Evolutionary conservation across 2,329 filamentous ascomycete genomes (phyloP), one percentile per base, ranked within the genome.

Genomic region (Fusarium hainanense): DNA sequence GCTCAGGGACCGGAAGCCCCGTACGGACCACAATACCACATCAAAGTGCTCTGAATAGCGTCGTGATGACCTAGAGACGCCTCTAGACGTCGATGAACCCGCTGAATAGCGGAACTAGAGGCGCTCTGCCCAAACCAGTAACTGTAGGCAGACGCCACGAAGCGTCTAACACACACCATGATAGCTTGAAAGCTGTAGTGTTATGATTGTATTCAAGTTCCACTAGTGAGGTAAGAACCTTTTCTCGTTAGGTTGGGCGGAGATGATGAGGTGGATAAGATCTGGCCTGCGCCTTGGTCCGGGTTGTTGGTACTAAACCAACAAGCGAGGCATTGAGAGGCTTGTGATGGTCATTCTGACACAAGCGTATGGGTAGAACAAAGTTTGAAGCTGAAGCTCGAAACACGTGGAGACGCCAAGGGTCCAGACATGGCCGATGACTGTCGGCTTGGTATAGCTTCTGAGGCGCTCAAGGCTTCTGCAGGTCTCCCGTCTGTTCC

Each of bases 111-210:
- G 54, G 18, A 61, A 62, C 46, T 40, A 57, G 48, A 50, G 43
- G 32, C 51, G 23, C 20, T 48, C 43, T 63, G 42, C 40, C 50
- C 46, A 62, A 64, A 62, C 40, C 56, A 23, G 43, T 61, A 54
- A 28, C 47, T 54, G 47, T 58, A 71, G 68, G 55, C 30, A 71
- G 50, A 69, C 69, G 68, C 68, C 69, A 71, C 69, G n/a, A 18
- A 56, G 47, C 25, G 56, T 42, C 65, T 28, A 57, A 63, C 43
- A 25, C 42, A 56, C 25, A 43, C 54, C 47, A 40, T 20, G 12
- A 4, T 48, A 44, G 42, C 37, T 51, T 12, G 54, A 48, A 32
- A 16, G 40, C 48, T 20, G 42, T 41, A 21, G 56, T 34, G 25
- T 34, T 21, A 28, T 21, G 48, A 50, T 48, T 51, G 13, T 25